Base-by-base conservation (phyloP, 768 basidiomycete genomes). In the Porpolomopsis calyptriformis region DNA sequence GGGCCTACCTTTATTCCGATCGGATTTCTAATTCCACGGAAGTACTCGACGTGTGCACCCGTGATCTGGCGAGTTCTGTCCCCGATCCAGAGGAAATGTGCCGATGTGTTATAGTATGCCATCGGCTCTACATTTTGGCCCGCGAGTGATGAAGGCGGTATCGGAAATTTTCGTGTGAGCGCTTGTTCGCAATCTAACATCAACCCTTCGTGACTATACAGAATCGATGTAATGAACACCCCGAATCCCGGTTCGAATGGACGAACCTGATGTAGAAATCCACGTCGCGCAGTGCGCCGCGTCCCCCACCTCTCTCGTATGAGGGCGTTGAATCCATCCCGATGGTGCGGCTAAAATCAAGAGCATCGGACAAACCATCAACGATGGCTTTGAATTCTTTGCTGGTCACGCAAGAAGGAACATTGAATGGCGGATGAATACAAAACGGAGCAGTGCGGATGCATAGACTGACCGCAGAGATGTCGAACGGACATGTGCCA, bases 1-100 rank as follows among this genome's bases (percentile, higher is more conserved):
- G 96, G 93, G 2, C 96, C 96, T 4, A 94, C 88, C 61, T 99
- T 99, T 68, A 97, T 77, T 2, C 96, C 96, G 49, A 96, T 88
- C 1, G 91, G 91, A 59, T 96, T 94, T 40, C 88, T 71, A 44
- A 96, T 84, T 5, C 91, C 90, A 46, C 87, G 71, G 66, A 93
- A 93, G 62, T 92, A 92, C 66, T 98, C 94, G 25, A 97, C 82
- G 60, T 99, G 96, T 3, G 92, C 96, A 5, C 92, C 91, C 38
- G 79, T 76, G 0, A 98, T 69, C 63, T 94, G 89, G 33, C 94
- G 70, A 4, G 94, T 99, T 43, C 94, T 78, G 64, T 99, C 96
- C 0, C 94, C 94, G 45, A 99, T 88, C 94, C 94, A 99, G 41
- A 97, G 63, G 65, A 96, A 94, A 61, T 93, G 92, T 6, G 90